Base-by-base conservation (phyloP, 176 grass and related monocot species). In the Zea mays region DNA sequence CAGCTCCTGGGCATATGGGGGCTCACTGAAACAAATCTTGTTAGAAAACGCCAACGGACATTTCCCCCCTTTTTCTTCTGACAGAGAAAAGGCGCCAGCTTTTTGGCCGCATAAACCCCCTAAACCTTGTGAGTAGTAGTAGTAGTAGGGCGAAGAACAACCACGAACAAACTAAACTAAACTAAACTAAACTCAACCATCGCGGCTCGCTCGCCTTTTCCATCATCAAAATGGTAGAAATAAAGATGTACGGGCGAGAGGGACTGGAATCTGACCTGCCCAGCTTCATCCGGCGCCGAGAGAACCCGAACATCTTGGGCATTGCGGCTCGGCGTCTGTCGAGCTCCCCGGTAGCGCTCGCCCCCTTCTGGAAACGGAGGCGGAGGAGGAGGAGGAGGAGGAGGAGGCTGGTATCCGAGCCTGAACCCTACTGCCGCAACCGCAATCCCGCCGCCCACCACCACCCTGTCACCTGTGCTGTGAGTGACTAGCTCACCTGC, bases 261-360 rank as follows among this genome's bases (percentile, higher is more conserved):
- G 52, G 66, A 59, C 37, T 54, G 35, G 51, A 63, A 42, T 71
- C 54, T 87, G 50, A 99, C 96, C 96, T 99, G 67, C 92, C 96
- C 19, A 90, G 78, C 78, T 94, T 99, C 83, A 90, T 95, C 65
- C 90, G 79, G 6, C 96, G 96, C 8, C 90, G 87, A 51, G 96
- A 90, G 81, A 99, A 95, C 15, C 91, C 91, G 72, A 99, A 99
- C 90, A 95, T 95, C 71, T 99, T 99, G 42, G 96, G 92, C 96
- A 95, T 95, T 81, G 83, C 67, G 54, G 44, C n/a, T 49, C 73
- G 34, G 14, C 62, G 56, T 42, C 46, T 47, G 56, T 42, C 46
- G 59, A 37, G 46, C 58, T 77, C 52, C 27, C 27, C 27, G 27
- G 27, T 27, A 27, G 27, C 27, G 27, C 27, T n/a, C 27, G 27